Percentiles rank a stretch among this genome's conserved stretches.
Evolutionary conservation across 2,329 filamentous ascomycete genomes (phyloP).

Genomic region (Coniochaeta ligniaria): DNA sequence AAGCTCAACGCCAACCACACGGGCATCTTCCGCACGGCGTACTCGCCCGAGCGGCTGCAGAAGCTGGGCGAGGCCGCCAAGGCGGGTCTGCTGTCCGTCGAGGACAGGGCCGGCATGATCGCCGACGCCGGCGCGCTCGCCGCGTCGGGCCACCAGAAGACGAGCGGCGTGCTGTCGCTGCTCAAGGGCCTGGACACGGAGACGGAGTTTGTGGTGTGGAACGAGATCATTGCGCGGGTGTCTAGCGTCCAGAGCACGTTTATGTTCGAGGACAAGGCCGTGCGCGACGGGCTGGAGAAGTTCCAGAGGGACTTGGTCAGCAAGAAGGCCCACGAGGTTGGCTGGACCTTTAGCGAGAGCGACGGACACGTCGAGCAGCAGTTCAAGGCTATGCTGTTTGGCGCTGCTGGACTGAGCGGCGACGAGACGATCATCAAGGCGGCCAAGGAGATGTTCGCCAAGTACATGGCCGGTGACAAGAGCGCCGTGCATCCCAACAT

Average conservation of each 20-base stretch:
- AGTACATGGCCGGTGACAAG: conserved; percentile 72
- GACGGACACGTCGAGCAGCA: conserved; percentile 90
- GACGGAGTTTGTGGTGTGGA: conserved; percentile 89
- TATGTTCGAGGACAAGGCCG: conserved; percentile 74
- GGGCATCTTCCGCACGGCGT: conserved; percentile 85
- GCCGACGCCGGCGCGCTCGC: conserved; percentile 87
- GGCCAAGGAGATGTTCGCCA: conserved; percentile 83
- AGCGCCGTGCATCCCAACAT: conserved; percentile 88
- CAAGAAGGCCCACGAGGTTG: conserved; percentile 75
- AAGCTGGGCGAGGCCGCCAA: conserved; percentile 87
- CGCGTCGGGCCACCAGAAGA: conserved; percentile 87
- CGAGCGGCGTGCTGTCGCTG: conserved; percentile 78
- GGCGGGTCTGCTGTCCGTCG: conserved; percentile 70
- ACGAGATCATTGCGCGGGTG: conserved; percentile 77
- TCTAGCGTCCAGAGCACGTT: conserved; percentile 75
- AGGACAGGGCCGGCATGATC: conserved; percentile 92
- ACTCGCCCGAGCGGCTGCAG: conserved; percentile 71
- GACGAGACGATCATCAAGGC: conserved; percentile 73
- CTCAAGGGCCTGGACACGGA: conserved; percentile 82
- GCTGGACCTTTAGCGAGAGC: conserved; percentile 78
- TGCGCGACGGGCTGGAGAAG: conserved; percentile 68
- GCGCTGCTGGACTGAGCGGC: conserved; percentile 70
- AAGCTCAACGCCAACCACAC: conserved; percentile 96
- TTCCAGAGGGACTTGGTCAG: conserved; percentile 77
- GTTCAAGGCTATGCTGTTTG: conserved; percentile 89